Evolutionary conservation across 306 rosid genomes (phyloP).

Genomic region (Lathyrus sativus): DNA sequence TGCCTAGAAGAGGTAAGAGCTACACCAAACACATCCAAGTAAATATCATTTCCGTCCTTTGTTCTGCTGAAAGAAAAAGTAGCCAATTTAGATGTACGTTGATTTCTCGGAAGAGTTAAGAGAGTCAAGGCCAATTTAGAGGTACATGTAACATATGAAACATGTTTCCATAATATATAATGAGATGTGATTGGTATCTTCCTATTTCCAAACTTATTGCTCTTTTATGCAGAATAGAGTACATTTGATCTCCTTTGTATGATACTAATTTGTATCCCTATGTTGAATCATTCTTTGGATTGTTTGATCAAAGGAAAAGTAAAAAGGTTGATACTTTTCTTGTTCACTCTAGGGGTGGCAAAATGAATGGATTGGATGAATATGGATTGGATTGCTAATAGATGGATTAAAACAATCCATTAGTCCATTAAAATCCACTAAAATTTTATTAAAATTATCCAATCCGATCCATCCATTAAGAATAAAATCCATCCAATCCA

Average conservation of each 20-base stretch:
- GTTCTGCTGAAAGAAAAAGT: neutral
- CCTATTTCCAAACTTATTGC: neutral
- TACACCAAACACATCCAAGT: constrained; percentile 14
- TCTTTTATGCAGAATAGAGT: neutral
- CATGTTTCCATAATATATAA: neutral
- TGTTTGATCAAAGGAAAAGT: neutral
- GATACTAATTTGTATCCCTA: neutral
- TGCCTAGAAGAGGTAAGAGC: constrained; percentile 19
- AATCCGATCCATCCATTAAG: too few relatives aligned
- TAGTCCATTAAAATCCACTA: too few relatives aligned
- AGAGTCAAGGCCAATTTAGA: neutral
- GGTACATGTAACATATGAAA: constrained; percentile 26
- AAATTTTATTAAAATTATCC: too few relatives aligned
- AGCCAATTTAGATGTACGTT: constrained; percentile 20
- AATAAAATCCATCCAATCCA: too few relatives aligned
- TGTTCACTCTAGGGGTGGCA: too few relatives aligned
- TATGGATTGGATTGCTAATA: too few relatives aligned
- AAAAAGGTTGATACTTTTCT: neutral
- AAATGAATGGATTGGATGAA: too few relatives aligned
- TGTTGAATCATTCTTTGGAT: neutral
- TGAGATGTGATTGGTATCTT: neutral
- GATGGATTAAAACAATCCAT: too few relatives aligned
- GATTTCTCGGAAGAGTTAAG: neutral
- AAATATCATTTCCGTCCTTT: constrained; percentile 5
- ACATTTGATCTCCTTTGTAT: constrained; percentile 10